Base-by-base conservation (phyloP, 148 eudicot species). In the Persicaria tinctoria region DNA sequence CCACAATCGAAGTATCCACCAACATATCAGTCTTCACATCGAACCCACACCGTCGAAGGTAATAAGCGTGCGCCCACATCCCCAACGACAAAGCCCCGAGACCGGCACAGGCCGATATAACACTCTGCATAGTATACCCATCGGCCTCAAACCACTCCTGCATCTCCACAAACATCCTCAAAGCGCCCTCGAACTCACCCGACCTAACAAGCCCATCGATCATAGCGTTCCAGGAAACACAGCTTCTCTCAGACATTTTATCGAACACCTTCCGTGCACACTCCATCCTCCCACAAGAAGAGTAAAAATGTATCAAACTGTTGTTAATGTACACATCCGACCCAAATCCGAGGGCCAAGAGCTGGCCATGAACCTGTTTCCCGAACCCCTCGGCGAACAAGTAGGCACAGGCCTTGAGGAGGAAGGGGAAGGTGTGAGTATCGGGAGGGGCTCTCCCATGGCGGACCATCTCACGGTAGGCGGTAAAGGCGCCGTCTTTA, bases 401-500 rank as follows among this genome's bases (percentile, higher is more conserved):
- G 72, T 85, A 87, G 45, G 97, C 89, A 76, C 95, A 92, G 8
- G 91, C 89, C 73, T 90, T 92, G 4, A 90, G 86, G 60, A 92
- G 89, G 53, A 87, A 87, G 0, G 93, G 89, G 73, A 83, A 90
- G 20, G 95, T 92, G 63, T 90, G 91, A 44, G 88, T 90, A 76
- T 92, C 97, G 32, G 94, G 92, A 16, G 16, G 3, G 54, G 81
- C 81, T 49, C 7, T 46, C 13, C 74, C 86, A 9, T 73, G 78
- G 51, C 46, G 51, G 73, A 90, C 50, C 86, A 90, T 82, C 0
- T 84, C 59, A 18, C n/a, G 11, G 73, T 85, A 92, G 9, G 86
- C 55, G 4, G 7, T 0, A 72, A 90, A 73, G 8, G 91, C 91
- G 11, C 72, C 57, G 4, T 70, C 3, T 77, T 89, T 92, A 32